A percentile compares a stretch with the other conserved stretches of the same genome.
These are phyloP conservation scores for Kwoniella sp. DNA, from an alignment of 768 basidiomycete genomes.

Conservation along the genomic window DNA sequence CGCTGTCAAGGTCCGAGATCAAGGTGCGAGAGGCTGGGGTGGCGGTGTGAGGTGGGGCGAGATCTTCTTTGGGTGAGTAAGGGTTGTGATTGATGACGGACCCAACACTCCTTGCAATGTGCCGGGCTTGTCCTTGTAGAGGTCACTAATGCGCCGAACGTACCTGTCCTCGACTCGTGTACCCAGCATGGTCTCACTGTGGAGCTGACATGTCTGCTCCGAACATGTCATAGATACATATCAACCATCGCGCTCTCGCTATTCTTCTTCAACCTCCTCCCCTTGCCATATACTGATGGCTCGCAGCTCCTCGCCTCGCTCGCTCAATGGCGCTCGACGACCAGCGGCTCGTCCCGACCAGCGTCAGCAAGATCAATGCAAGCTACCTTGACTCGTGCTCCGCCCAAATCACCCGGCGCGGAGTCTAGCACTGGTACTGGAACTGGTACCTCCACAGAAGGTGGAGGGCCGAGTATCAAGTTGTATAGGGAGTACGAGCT, in stretches of 20 bases:
- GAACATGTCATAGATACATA: slow-evolving; percentile 38
- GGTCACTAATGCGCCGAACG: too few relatives aligned
- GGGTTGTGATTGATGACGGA: too few relatives aligned
- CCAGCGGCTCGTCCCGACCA: background rate
- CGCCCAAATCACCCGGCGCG: background rate
- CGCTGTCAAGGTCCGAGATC: slow-evolving; percentile 40
- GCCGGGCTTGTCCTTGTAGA: background rate
- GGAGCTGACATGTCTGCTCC: slow-evolving; percentile 45
- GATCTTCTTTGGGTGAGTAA: slow-evolving; percentile 64
- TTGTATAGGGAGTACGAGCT: slow-evolving; percentile 36
- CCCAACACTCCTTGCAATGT: too few relatives aligned
- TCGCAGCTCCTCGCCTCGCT: slow-evolving; percentile 61
- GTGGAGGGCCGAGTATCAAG: slow-evolving; percentile 21
- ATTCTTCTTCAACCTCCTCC: slow-evolving; percentile 79
- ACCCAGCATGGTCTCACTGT: slow-evolving; percentile 61
- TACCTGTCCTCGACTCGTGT: background rate
- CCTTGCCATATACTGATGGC: slow-evolving; percentile 73
- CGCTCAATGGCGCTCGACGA: slow-evolving; percentile 17
- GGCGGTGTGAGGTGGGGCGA: slow-evolving; percentile 34
- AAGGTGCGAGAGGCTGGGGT: slow-evolving; percentile 60
- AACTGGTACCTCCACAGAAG: background rate
- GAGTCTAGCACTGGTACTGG: background rate
- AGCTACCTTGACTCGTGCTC: slow-evolving; percentile 4
- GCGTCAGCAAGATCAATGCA: background rate
- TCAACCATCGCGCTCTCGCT: slow-evolving; percentile 71